phyloP scores from a whole-genome alignment of 2,329 filamentous ascomycete genomes.

The Falciphora oryzae region DNA sequence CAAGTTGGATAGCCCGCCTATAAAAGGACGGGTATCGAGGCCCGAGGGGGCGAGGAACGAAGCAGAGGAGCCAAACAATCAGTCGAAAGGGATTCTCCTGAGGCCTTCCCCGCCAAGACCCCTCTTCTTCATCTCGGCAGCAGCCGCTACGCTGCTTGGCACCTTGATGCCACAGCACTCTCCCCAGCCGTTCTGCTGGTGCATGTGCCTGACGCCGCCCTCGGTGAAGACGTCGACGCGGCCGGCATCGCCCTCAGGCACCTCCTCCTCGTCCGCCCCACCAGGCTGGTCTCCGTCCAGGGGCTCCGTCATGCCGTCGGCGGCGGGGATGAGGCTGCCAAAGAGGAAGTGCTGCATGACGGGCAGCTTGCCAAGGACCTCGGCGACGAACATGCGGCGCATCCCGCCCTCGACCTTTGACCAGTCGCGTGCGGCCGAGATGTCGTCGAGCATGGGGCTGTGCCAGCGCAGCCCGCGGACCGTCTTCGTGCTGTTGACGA shows the following conservation, averaged over 20 bases:
- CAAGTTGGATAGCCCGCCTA: too few species aligned
- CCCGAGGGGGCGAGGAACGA: too few species aligned
- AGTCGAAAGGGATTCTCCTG: slow-evolving; percentile 79
- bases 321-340: slow-evolving; percentile 75
- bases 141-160: slow-evolving; percentile 86
- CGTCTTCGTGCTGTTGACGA: slow-evolving; percentile 95
- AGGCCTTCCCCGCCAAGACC: slow-evolving; percentile 50
- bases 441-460: slow-evolving; percentile 96
- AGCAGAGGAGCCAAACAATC: too few species aligned
- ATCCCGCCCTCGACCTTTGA: slow-evolving; percentile 89
- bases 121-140: slow-evolving; percentile 78
- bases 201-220: slow-evolving; percentile 63
- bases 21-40: background rate
- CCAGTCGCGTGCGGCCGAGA: slow-evolving; percentile 86
- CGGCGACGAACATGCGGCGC: slow-evolving; percentile 92
- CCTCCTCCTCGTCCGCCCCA: slow-evolving; percentile 43
- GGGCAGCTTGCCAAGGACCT: slow-evolving; percentile 87
- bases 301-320: slow-evolving; percentile 71
- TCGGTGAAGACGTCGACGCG: slow-evolving; percentile 57
- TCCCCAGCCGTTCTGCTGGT: slow-evolving; percentile 73
- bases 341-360: slow-evolving; percentile 99
- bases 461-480: slow-evolving; percentile 95
- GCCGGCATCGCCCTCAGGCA: slow-evolving; percentile 43
- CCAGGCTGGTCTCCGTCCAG: slow-evolving; percentile 28
- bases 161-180: slow-evolving; percentile 99